A percentile compares a stretch with the other conserved stretches of the same genome.
phyloP scores from a whole-genome alignment of 2,329 filamentous ascomycete genomes.

The Beauveria sp. region DNA sequence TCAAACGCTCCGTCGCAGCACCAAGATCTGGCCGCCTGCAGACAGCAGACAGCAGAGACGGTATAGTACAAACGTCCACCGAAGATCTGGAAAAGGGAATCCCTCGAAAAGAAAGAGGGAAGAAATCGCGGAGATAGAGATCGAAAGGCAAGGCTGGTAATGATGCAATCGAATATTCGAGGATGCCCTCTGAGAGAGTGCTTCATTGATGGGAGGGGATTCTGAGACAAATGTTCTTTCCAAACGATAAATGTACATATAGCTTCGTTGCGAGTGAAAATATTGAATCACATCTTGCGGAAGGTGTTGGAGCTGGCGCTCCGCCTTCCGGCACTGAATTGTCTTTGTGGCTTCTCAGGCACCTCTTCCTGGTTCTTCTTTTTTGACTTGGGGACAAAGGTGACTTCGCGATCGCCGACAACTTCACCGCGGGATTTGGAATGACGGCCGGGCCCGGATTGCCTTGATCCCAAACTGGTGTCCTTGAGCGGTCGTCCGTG shows the following conservation, averaged over 20 bases:
- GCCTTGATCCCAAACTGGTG: conserved; percentile 48
- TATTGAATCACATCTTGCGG: conserved; percentile 48
- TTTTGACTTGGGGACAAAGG: conserved; percentile 59
- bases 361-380: conserved; percentile 40
- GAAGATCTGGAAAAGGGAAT: conserved; percentile 55
- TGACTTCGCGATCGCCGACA: conserved; percentile 59
- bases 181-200: conserved; percentile 9
- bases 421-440: conserved; percentile 41
- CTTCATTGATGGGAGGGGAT: conserved; percentile 7
- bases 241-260: conserved; percentile 9
- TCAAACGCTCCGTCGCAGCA: conserved; percentile 35
- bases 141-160: background rate
- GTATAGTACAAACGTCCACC: conserved; percentile 47
- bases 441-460: conserved; percentile 41
- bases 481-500: conserved; percentile 49
- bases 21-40: conserved; percentile 33
- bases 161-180: background rate
- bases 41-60: conserved; percentile 46
- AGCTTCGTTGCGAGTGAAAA: conserved; percentile 14
- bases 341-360: conserved; percentile 24
- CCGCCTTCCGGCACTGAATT: conserved; percentile 41
- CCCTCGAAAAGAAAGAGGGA: conserved; percentile 29
- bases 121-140: background rate
- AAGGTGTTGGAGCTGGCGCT: conserved; percentile 74
- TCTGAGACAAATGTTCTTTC: background rate